These are phyloP conservation scores for Vigna unguiculata DNA, from an alignment of 306 rosid genomes.

Conservation along the genomic window DNA sequence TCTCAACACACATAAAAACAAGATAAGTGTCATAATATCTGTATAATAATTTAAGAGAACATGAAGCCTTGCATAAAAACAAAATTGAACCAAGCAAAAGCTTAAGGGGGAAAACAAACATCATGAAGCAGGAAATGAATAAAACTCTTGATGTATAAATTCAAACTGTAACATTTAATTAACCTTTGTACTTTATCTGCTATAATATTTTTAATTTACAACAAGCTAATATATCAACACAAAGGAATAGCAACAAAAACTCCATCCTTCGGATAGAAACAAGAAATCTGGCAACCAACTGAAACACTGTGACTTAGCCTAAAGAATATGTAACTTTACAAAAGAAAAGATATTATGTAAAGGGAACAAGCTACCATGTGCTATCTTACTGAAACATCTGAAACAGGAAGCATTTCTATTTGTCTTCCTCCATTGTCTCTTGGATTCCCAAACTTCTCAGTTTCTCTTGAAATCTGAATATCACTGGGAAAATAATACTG, in stretches of 20 bases:
- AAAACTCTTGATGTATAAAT: constrained; percentile 24
- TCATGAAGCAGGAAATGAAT: constrained; percentile 7
- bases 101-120: neutral
- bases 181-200: constrained; percentile 27
- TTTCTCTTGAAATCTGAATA: constrained; percentile 84
- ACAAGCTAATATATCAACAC: constrained; percentile 44
- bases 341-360: constrained; percentile 30
- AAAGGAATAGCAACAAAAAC: constrained; percentile 46
- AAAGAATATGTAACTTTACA: constrained; percentile 74
- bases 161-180: constrained; percentile 2
- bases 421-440: constrained; percentile 60
- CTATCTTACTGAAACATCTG: constrained; percentile 53
- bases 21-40: neutral
- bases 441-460: constrained; percentile 60
- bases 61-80: neutral
- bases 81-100: neutral
- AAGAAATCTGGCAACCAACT: constrained; percentile 57
- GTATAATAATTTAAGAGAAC: neutral
- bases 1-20: neutral
- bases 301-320: constrained; percentile 64
- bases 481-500: constrained; percentile 73
- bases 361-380: constrained; percentile 38
- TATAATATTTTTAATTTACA: constrained; percentile 56
- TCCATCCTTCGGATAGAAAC: constrained; percentile 77
- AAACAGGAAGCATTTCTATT: constrained; percentile 73